phyloP scores from a whole-genome alignment of 1,284 basidiomycete genomes.

The Boletus hoseneyae region DNA sequence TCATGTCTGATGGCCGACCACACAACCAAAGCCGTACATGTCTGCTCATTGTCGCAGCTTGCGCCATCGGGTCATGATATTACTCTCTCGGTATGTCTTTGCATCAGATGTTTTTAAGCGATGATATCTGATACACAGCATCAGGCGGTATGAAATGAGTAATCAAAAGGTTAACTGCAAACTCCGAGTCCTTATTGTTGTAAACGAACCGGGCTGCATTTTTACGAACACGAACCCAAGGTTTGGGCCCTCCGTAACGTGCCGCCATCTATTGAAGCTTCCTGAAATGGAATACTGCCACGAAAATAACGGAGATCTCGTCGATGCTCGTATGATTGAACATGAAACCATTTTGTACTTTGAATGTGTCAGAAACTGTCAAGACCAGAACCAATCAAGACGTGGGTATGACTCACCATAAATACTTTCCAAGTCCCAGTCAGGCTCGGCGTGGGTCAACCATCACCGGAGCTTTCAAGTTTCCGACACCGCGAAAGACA shows the following conservation, averaged over 20 bases:
- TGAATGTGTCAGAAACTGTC: background rate
- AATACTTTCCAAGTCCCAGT: background rate
- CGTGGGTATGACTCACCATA: background rate
- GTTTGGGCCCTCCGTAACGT: constrained; percentile 6
- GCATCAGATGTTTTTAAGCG: background rate
- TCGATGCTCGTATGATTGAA: background rate
- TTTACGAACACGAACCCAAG: constrained; percentile 4
- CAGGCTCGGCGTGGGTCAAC: background rate
- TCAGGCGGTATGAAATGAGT: background rate
- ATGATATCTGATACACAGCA: background rate
- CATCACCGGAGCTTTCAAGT: background rate
- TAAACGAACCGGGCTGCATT: background rate
- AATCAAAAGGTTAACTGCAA: background rate
- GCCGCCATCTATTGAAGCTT: constrained; percentile 6
- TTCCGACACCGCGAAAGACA: constrained; percentile 1
- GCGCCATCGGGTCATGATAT: background rate
- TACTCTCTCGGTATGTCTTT: too few species aligned
- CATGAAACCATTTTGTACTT: too few species aligned
- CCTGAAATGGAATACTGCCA: constrained; percentile 11
- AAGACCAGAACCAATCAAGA: background rate
- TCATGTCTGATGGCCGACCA: too few species aligned
- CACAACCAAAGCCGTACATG: background rate
- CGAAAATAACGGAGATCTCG: constrained; percentile 27
- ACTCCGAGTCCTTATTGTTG: constrained; percentile 6
- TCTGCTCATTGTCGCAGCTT: background rate